A percentile compares a stretch with the other conserved stretches of the same genome.
Evolutionary conservation across 2,329 filamentous ascomycete species (phyloP).

Genomic region (Pestalotiopsis sp.): DNA sequence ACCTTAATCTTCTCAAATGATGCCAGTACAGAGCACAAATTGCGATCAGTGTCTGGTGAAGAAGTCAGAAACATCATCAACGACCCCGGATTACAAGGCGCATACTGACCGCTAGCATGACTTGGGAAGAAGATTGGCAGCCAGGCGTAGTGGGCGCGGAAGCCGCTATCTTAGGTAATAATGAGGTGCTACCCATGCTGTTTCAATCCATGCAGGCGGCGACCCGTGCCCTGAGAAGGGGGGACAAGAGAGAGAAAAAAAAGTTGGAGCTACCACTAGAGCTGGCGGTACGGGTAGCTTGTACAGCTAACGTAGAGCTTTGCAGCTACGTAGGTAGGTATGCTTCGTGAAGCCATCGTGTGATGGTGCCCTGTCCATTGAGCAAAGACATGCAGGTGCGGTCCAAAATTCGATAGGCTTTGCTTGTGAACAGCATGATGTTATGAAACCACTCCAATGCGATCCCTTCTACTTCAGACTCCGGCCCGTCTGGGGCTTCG

Average conservation of each 20-base stretch:
- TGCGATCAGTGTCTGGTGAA: background rate
- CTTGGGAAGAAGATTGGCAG: background rate
- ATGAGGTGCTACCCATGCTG: background rate
- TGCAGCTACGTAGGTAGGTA: background rate
- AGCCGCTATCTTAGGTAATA: background rate
- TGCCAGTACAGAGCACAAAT: too few relatives aligned
- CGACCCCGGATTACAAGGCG: background rate
- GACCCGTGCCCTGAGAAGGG: background rate
- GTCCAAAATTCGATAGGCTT: background rate
- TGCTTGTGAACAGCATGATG: background rate
- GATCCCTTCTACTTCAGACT: conserved; percentile 7
- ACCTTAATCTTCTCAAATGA: too few relatives aligned
- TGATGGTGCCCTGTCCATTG: background rate
- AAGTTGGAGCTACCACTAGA: background rate
- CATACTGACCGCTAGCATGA: background rate
- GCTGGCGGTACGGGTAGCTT: too few relatives aligned
- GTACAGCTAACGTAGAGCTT: background rate
- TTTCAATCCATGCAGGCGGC: conserved; percentile 8
- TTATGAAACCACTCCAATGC: conserved; percentile 10
- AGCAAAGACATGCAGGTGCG: background rate
- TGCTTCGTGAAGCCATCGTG: background rate
- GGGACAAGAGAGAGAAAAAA: background rate
- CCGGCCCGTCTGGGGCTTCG: conserved; percentile 6
- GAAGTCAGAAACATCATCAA: background rate
- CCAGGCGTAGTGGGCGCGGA: background rate